A percentile compares a stretch with the other conserved stretches of the same genome.
These are phyloP conservation scores for Chytridium lagenaria DNA, from an alignment of 371 early-diverging fungal species.

Conservation along the genomic window DNA sequence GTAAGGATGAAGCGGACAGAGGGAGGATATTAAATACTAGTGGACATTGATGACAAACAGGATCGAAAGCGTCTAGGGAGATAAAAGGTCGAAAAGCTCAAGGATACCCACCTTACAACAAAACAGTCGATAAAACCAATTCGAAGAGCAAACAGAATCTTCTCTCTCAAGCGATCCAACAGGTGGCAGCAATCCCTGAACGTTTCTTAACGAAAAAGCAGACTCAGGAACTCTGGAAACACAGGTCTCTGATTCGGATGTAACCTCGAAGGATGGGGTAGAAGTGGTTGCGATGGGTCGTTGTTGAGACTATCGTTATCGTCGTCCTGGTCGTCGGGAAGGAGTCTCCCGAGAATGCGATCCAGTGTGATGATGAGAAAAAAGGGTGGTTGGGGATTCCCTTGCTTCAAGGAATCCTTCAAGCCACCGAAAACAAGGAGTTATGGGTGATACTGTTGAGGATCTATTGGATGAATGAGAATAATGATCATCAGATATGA, in stretches of 20 bases:
- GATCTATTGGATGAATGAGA: no score
- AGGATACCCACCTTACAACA: not conserved
- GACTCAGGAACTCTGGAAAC: conserved; percentile 7
- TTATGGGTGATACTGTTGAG: no score
- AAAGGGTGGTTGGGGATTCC: no score
- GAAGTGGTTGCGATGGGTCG: conserved; percentile 1
- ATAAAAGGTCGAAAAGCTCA: no score
- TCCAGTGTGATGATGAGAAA: conserved; percentile 4
- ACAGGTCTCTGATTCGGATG: conserved; percentile 18
- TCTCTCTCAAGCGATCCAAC: not conserved
- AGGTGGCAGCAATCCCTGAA: not conserved
- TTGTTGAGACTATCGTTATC: not conserved
- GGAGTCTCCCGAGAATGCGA: not conserved
- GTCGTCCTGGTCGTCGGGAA: not conserved
- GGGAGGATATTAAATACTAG: no score
- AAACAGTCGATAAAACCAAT: not conserved
- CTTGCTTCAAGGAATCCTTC: no score
- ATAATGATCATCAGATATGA: no score
- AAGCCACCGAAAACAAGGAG: no score
- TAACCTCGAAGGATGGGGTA: conserved; percentile 15
- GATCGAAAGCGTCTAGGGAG: no score
- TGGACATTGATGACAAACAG: no score
- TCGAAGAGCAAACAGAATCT: not conserved
- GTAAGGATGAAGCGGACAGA: no score
- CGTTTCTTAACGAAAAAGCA: not conserved